A percentile compares a stretch with the other conserved stretches of the same genome.
phyloP scores from a whole-genome alignment of 768 basidiomycete species.

The Leccinellum albellum region DNA sequence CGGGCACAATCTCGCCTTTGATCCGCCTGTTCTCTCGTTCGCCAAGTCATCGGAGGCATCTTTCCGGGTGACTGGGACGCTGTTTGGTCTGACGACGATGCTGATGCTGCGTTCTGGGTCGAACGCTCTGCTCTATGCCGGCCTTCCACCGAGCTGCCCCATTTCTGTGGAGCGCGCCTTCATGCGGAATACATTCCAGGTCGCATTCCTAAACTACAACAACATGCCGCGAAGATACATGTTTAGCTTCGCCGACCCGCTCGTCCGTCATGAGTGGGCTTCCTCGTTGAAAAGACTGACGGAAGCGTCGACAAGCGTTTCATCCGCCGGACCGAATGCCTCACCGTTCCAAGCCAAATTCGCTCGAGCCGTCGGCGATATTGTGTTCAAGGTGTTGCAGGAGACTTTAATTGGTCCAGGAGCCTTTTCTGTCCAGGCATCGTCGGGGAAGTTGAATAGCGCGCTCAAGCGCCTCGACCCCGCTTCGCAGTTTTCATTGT shows the following conservation, averaged over 20 bases:
- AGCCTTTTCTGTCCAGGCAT: slow-evolving; percentile 15
- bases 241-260: slow-evolving; percentile 85
- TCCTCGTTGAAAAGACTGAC: slow-evolving; percentile 65
- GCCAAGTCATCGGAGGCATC: slow-evolving; percentile 74
- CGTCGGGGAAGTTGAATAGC: slow-evolving; percentile 31
- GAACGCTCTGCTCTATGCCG: slow-evolving; percentile 79
- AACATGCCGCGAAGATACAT: slow-evolving; percentile 82
- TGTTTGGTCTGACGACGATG: slow-evolving; percentile 78
- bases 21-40: slow-evolving; percentile 82
- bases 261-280: slow-evolving; percentile 72
- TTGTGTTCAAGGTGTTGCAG: slow-evolving; percentile 80
- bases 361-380: slow-evolving; percentile 63
- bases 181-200: slow-evolving; percentile 95
- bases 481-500: slow-evolving; percentile 22
- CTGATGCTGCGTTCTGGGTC: slow-evolving; percentile 80
- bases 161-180: slow-evolving; percentile 87
- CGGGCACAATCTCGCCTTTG: slow-evolving; percentile 86
- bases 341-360: slow-evolving; percentile 43
- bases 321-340: slow-evolving; percentile 26
- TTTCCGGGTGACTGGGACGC: slow-evolving; percentile 86
- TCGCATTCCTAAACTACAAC: slow-evolving; percentile 72
- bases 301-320: slow-evolving; percentile 40
- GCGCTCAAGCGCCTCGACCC: slow-evolving; percentile 33
- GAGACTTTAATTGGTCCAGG: slow-evolving; percentile 66
- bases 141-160: slow-evolving; percentile 73